phyloP scores from a whole-genome alignment of 306 rosid species.

The Quercus dentata region DNA sequence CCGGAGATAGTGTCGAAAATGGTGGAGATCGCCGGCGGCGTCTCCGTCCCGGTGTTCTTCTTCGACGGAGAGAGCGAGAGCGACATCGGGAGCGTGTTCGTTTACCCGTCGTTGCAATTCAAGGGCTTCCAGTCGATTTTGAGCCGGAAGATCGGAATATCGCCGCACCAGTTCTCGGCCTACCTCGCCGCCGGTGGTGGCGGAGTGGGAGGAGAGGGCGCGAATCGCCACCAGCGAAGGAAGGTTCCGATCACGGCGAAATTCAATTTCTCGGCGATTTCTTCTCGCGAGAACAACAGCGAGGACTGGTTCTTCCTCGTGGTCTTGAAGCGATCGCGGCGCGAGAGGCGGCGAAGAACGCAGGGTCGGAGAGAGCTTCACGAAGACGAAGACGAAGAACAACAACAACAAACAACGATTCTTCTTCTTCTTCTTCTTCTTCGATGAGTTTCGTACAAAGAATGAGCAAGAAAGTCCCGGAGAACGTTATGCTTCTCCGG shows the following conservation, averaged over 20 bases:
- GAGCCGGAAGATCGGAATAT: constrained; percentile 54
- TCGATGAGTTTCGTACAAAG: neutral
- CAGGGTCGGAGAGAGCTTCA: neutral
- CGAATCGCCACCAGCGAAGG: constrained; percentile 1
- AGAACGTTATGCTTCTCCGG: constrained; percentile 45
- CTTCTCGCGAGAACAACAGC: constrained; percentile 1
- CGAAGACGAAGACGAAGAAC: neutral
- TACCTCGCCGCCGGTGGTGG: constrained; percentile 33
- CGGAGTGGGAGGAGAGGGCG: no score
- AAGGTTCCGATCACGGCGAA: constrained; percentile 50
- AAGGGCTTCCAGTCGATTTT: constrained; percentile 32
- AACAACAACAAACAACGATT: no score
- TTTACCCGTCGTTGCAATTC: constrained; percentile 40
- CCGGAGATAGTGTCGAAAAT: constrained; percentile 4
- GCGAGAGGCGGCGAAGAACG: constrained; percentile 35
- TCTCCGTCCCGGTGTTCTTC: constrained; percentile 41
- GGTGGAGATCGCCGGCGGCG: constrained; percentile 22
- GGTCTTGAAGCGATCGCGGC: constrained; percentile 46
- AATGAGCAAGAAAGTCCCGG: constrained; percentile 25
- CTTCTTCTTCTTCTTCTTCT: neutral
- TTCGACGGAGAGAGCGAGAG: constrained; percentile 50
- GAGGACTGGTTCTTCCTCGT: constrained; percentile 49
- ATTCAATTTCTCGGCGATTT: constrained; percentile 42
- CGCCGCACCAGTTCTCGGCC: constrained; percentile 47
- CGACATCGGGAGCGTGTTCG: constrained; percentile 39